Conservation (phyloP, 306 rosid species). For the Coriaria nepalensis region DNA sequence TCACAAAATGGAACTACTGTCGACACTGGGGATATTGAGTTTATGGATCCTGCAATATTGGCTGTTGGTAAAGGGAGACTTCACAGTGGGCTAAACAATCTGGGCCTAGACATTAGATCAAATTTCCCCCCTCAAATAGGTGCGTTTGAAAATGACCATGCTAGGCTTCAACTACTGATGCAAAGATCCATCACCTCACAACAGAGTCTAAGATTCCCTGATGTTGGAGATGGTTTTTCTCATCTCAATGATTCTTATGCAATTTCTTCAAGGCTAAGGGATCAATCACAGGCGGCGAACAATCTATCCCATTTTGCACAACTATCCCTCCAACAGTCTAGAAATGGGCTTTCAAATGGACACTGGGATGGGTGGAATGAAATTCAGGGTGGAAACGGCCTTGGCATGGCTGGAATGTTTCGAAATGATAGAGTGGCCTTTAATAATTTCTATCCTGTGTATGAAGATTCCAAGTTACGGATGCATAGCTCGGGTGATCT, state of each 20-base stretch:
- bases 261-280: constrained; percentile 51
- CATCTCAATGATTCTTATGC: constrained; percentile 64
- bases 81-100: constrained; percentile 51
- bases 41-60: constrained; percentile 88
- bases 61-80: constrained; percentile 78
- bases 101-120: constrained; percentile 47
- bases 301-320: constrained; percentile 61
- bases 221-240: constrained; percentile 43
- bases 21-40: constrained; percentile 55
- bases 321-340: constrained; percentile 56
- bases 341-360: constrained; percentile 55
- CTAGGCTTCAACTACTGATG: constrained; percentile 68
- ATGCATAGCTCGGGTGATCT: constrained; percentile 69
- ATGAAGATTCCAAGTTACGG: constrained; percentile 66
- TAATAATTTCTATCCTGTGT: constrained; percentile 60
- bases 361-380: constrained; percentile 86
- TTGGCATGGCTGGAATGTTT: constrained; percentile 54
- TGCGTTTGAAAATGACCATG: constrained; percentile 49
- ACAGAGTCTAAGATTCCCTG: constrained; percentile 52
- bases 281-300: constrained; percentile 50
- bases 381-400: constrained; percentile 39
- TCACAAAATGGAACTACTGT: constrained; percentile 36
- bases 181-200: constrained; percentile 64
- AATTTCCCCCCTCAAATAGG: constrained; percentile 41
- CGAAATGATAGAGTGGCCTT: constrained; percentile 72